Evolutionary conservation across 106 monocot species (phyloP).

Genomic region (Dendrobium officinale): DNA sequence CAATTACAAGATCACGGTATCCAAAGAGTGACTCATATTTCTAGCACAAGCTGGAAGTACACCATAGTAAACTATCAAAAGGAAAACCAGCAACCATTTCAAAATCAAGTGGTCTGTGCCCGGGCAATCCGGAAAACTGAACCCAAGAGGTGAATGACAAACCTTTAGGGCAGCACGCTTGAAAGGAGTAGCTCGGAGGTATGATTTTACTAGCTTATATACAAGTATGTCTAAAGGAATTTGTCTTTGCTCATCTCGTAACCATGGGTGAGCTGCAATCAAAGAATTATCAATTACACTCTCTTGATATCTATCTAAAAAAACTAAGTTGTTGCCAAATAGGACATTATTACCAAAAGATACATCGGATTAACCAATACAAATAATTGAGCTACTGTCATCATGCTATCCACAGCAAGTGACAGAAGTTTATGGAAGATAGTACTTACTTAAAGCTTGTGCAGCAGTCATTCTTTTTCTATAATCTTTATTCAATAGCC

Average conservation of each 20-base stretch:
- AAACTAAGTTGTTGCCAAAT: background rate
- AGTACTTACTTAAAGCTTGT: conserved; percentile 54
- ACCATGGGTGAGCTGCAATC: conserved; percentile 88
- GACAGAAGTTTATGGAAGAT: background rate
- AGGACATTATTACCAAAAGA: background rate
- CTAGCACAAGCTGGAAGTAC: background rate
- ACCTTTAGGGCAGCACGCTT: conserved; percentile 94
- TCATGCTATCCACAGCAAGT: background rate
- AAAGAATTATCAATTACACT: conserved; percentile 6
- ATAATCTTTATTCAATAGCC: conserved; percentile 85
- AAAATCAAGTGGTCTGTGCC: background rate
- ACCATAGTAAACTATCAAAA: background rate
- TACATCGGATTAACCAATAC: background rate
- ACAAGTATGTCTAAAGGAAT: conserved; percentile 74
- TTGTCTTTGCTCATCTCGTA: conserved; percentile 48
- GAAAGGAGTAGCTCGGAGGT: conserved; percentile 72
- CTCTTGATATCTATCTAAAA: background rate
- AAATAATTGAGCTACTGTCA: background rate
- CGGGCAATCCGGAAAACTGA: background rate
- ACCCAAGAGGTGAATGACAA: conserved; percentile 7
- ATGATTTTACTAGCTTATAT: conserved; percentile 80
- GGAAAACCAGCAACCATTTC: background rate
- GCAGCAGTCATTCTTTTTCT: conserved; percentile 80
- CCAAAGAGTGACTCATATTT: background rate
- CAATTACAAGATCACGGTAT: background rate